Conservation (phyloP, 2,329 filamentous ascomycete genomes). For the Cercospora janseana region DNA sequence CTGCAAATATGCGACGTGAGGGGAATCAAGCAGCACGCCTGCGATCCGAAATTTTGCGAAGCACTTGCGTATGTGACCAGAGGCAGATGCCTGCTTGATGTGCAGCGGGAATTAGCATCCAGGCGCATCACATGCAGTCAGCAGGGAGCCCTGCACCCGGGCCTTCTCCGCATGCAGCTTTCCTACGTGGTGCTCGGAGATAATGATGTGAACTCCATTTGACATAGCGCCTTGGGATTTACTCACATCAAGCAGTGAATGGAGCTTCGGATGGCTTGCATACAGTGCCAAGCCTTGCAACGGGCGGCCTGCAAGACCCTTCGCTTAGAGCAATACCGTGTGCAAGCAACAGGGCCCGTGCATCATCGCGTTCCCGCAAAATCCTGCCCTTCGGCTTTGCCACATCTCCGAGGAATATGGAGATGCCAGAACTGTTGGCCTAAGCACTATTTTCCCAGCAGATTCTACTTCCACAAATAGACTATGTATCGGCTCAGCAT, state of each 20-base stretch:
- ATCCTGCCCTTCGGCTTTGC: background rate
- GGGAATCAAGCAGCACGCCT: background rate
- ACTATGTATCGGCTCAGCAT: background rate
- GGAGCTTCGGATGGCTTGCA: background rate
- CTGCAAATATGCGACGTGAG: background rate
- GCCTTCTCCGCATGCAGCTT: background rate
- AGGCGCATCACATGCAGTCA: background rate
- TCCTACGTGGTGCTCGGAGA: background rate
- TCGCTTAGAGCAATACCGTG: background rate
- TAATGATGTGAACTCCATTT: background rate
- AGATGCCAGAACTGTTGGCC: background rate
- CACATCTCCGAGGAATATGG: background rate
- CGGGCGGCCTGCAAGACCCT: background rate
- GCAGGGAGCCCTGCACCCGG: background rate
- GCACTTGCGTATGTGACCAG: background rate
- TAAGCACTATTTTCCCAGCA: background rate
- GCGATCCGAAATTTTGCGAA: background rate
- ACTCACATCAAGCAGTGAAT: background rate
- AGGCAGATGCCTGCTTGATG: background rate
- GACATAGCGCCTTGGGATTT: background rate
- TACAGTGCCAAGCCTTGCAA: background rate
- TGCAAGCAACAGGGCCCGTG: background rate
- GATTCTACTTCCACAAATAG: background rate
- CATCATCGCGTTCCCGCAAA: background rate
- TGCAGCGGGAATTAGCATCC: background rate